Evolutionary conservation across 805 yeast species (phyloP).

Genomic region (Cyberlindnera amylophila): DNA sequence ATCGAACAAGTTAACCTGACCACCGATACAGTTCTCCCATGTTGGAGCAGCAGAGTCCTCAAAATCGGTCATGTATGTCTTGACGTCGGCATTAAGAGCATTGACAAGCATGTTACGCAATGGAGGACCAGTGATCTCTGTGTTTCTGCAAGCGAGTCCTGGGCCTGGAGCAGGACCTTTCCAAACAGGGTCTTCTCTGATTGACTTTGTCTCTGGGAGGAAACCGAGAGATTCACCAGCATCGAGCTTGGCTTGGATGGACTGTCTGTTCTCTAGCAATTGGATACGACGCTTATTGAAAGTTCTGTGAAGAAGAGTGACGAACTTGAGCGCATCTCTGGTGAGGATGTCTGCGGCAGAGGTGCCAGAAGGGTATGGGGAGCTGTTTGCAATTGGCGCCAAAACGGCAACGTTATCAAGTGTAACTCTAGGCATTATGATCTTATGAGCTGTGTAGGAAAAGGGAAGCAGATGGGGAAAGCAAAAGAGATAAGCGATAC

Average conservation of each 20-base stretch:
- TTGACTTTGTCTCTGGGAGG: conserved; percentile 58
- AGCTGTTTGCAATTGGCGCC: conserved; percentile 30
- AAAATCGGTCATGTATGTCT: conserved; percentile 82
- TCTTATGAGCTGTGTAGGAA: too few species aligned
- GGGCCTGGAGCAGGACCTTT: conserved; percentile 69
- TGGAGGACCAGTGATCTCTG: conserved; percentile 85
- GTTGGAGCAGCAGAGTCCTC: conserved; percentile 87
- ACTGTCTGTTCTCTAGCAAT: conserved; percentile 57
- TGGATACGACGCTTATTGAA: conserved; percentile 59
- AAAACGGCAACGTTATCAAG: conserved; percentile 34
- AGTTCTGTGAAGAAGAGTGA: conserved; percentile 68
- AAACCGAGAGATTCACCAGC: conserved; percentile 55
- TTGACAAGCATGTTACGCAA: conserved; percentile 74
- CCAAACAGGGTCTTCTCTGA: conserved; percentile 74
- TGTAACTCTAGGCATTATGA: conserved; percentile 23
- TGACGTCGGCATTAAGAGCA: conserved; percentile 74
- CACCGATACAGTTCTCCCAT: conserved; percentile 75
- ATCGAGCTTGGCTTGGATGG: conserved; percentile 56
- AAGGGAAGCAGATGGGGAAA: background rate
- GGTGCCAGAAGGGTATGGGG: conserved; percentile 37
- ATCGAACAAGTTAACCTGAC: conserved; percentile 74
- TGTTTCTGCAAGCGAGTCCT: conserved; percentile 69
- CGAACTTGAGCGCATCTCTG: conserved; percentile 52
- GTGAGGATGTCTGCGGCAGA: conserved; percentile 37
- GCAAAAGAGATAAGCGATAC: too few species aligned